Evolutionary conservation across 108 stramenopile genomes (phyloP).

Genomic region (Mayamaea pseudoterrestris): DNA sequence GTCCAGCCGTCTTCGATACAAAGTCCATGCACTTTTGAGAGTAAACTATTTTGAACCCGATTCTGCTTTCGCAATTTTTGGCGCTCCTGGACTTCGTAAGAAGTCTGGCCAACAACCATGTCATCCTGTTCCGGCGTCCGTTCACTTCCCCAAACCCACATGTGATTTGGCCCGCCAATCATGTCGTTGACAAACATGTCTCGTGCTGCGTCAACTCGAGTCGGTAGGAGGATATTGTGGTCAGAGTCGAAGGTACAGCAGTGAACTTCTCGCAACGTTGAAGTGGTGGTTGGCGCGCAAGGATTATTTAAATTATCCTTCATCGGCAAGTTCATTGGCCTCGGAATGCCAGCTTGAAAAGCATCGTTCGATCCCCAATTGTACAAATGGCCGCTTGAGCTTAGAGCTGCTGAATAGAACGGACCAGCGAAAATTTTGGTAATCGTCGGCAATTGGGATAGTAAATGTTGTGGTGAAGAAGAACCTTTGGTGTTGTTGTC

Average conservation of each 20-base stretch:
- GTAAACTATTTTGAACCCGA: too few relatives aligned
- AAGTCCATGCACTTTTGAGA: too few relatives aligned
- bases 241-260: slow-evolving; percentile 10
- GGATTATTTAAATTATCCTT: slow-evolving; percentile 10
- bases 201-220: slow-evolving; percentile 4
- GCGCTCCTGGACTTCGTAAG: slow-evolving; percentile 31
- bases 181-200: background rate
- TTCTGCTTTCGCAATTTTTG: too few relatives aligned
- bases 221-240: slow-evolving; percentile 13
- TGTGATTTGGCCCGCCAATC: slow-evolving; percentile 6
- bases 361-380: slow-evolving; percentile 79
- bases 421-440: slow-evolving; percentile 52
- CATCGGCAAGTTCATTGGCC: slow-evolving; percentile 12
- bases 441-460: slow-evolving; percentile 28
- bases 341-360: slow-evolving; percentile 48
- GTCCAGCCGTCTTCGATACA: too few relatives aligned
- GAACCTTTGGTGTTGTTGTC: background rate
- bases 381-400: slow-evolving; percentile 57
- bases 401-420: slow-evolving; percentile 59
- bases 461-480: background rate
- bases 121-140: background rate
- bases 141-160: slow-evolving; percentile 6
- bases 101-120: slow-evolving; percentile 13
- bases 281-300: slow-evolving; percentile 15
- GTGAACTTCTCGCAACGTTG: slow-evolving; percentile 21